Evolutionary conservation across 306 rosid genomes (phyloP), one percentile per base, ranked within the genome.

Genomic region (Canavalia ensiformis): DNA sequence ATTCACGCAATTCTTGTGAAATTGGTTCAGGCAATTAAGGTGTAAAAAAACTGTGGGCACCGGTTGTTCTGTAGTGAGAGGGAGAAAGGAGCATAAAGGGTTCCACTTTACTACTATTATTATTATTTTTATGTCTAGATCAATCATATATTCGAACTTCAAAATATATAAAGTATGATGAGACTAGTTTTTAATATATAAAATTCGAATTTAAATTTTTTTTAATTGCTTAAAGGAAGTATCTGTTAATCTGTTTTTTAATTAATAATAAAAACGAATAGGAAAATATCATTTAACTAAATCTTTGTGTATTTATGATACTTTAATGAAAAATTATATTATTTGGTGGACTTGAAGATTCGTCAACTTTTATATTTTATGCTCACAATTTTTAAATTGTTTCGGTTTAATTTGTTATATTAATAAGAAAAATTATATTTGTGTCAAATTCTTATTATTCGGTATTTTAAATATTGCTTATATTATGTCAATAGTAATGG

Each of bases 1-100:
- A 65, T 47, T 75, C 77, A 82, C 71, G 71, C 81, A 75, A 45
- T 82, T 75, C 54, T 56, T 37, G 46, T 67, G 75, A 12, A 25
- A 25, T 75, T 81, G 56, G 5, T 6, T 67, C 72, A 41, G n/a
- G 41, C 49, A 13, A 37, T 4, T 37, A 37, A 9, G 29, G 56
- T 51, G 25, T 13, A 2, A 54, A 37, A 18, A 54, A 45, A 68
- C 39, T 68, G 5, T 68, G 73, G 73, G 2, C 55, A 44, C 25
- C 39, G 3, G 5, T 13, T 45, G 18, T 29, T 68, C 56, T 68
- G 28, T 68, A 0, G 10, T 10, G 5, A 45, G 10, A 9, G 3
- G 7, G 0, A 39, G 41, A 8, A 12, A 67, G 54, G 4, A 2
- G 8, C 37, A 42, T 42, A 7, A 18, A 25, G 4, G 37, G 25